These are phyloP conservation scores for Peronospora tabacina DNA, from an alignment of 352 stramenopile species.

Conservation along the genomic window DNA sequence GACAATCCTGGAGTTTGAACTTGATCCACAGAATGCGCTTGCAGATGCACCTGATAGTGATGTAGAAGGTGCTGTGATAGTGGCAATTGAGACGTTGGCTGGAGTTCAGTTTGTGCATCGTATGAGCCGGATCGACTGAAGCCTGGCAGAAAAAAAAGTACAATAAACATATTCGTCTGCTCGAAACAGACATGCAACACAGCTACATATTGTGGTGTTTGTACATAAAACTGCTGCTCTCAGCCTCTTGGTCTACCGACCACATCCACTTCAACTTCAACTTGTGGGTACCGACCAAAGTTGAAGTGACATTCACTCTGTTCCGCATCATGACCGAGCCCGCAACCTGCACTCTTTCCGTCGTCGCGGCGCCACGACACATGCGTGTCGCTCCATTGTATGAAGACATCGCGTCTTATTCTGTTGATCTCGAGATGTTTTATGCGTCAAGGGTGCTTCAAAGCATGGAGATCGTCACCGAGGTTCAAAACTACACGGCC, in stretches of 20 bases:
- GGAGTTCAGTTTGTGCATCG: conserved; percentile 39
- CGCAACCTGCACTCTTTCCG: not conserved
- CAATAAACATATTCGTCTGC: conserved; percentile 24
- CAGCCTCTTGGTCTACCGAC: no score
- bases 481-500: conserved; percentile 8
- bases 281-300: no score
- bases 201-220: not conserved
- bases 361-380: not conserved
- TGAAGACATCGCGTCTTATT: conserved; percentile 1
- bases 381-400: conserved; percentile 4
- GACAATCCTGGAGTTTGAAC: conserved; percentile 71
- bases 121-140: conserved; percentile 24
- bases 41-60: conserved; percentile 16
- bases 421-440: conserved; percentile 20
- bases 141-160: conserved; percentile 9
- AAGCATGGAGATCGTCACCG: conserved; percentile 2
- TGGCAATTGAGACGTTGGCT: conserved; percentile 37
- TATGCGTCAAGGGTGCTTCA: conserved; percentile 6
- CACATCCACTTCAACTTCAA: not conserved
- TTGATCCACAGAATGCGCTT: conserved; percentile 40
- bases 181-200: conserved; percentile 13
- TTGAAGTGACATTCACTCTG: conserved; percentile 22
- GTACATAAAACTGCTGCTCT: not conserved
- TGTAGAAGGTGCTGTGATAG: conserved; percentile 29
- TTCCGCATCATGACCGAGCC: conserved; percentile 1